Evolutionary conservation across 139 green algal genomes (phyloP).

Genomic region (Gonium pectorale): DNA sequence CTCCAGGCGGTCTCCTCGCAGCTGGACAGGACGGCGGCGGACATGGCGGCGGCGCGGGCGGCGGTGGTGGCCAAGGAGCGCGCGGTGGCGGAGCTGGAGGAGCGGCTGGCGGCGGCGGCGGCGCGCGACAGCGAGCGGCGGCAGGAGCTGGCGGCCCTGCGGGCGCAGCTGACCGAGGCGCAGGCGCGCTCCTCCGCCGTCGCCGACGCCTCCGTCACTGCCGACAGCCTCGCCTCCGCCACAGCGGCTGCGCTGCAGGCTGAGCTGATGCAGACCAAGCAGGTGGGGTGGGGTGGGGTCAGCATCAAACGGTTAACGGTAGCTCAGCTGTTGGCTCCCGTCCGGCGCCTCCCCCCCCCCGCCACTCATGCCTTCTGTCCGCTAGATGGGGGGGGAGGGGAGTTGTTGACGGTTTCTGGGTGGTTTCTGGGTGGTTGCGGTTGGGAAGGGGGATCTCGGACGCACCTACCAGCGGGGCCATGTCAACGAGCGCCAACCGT

Average conservation of each 20-base stretch:
- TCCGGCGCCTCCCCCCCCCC: background rate
- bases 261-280: conserved; percentile 36
- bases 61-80: conserved; percentile 35
- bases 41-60: conserved; percentile 34
- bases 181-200: conserved; percentile 7
- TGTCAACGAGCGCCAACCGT: too few species aligned
- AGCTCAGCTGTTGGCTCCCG: too few species aligned
- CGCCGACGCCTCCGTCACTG: conserved; percentile 14
- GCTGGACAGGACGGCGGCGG: conserved; percentile 16
- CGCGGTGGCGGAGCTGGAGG: conserved; percentile 36
- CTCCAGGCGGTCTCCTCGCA: conserved; percentile 6
- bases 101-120: conserved; percentile 27
- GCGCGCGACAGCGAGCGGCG: conserved; percentile 29
- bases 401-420: too few species aligned
- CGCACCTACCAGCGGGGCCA: too few species aligned
- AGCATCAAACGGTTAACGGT: background rate
- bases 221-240: conserved; percentile 11
- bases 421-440: too few species aligned
- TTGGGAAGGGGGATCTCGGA: too few species aligned
- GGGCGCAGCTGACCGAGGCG: conserved; percentile 11
- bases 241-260: conserved; percentile 5
- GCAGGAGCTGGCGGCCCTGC: conserved; percentile 41
- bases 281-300: background rate
- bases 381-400: too few species aligned
- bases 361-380: background rate